phyloP scores from a whole-genome alignment of 139 green algal genomes.

The Yamagishiella unicocca region DNA sequence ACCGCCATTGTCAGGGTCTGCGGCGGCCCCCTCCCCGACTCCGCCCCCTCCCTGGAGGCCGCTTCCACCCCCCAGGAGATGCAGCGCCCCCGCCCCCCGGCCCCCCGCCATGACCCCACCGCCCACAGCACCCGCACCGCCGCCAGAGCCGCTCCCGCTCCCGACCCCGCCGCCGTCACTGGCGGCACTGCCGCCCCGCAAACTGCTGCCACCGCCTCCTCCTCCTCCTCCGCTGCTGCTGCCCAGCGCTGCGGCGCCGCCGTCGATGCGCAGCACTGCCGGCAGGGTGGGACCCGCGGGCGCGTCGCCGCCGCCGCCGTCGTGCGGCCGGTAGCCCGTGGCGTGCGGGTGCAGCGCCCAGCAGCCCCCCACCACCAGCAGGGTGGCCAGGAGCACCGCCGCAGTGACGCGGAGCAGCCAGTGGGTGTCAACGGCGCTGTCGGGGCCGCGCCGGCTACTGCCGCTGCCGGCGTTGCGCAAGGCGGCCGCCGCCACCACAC shows the following conservation, averaged over 20 bases:
- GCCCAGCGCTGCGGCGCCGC: not conserved
- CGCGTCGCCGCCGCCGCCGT: not conserved
- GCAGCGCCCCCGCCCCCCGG: no score
- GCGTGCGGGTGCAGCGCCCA: slow-evolving; percentile 6
- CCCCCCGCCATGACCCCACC: no score
- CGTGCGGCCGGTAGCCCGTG: not conserved
- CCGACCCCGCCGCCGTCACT: not conserved
- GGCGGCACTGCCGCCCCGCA: not conserved
- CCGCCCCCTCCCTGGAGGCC: no score
- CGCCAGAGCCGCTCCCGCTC: not conserved
- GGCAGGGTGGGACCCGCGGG: not conserved
- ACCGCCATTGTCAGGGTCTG: no score
- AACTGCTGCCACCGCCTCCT: not conserved
- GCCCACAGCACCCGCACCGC: not conserved
- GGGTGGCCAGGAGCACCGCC: not conserved
- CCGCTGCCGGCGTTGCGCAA: not conserved
- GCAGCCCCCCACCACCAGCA: not conserved
- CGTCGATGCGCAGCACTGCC: slow-evolving; percentile 1
- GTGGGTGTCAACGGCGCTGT: no score
- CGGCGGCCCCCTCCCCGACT: no score
- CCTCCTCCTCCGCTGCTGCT: not conserved
- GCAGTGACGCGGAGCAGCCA: slow-evolving; percentile 7
- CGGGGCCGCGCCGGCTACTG: no score
- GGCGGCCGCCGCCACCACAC: not conserved
- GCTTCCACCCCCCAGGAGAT: no score